Conservation (phyloP, 2,329 filamentous ascomycete species). For the Westerdykella sp. region DNA sequence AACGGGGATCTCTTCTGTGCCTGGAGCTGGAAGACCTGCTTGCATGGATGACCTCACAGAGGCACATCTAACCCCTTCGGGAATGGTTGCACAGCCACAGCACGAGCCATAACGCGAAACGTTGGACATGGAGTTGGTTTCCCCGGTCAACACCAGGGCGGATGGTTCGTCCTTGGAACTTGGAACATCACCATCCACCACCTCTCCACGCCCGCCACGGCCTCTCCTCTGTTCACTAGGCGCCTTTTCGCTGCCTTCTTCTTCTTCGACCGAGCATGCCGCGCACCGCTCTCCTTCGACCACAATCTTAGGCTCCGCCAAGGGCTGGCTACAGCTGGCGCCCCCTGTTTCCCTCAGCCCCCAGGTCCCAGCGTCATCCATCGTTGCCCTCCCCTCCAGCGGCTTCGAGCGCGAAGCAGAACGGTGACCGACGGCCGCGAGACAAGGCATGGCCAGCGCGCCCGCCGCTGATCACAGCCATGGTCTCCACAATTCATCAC, state of each 20-base stretch:
- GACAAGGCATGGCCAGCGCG: conserved; percentile 23
- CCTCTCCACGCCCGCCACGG: too few relatives aligned
- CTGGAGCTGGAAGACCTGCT: neutral
- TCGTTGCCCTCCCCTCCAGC: neutral
- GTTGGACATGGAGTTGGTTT: too few relatives aligned
- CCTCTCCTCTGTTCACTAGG: too few relatives aligned
- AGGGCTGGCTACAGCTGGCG: conserved; percentile 8
- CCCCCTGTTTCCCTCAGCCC: neutral
- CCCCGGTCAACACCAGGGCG: too few relatives aligned
- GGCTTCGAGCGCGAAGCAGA: neutral
- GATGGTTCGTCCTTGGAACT: too few relatives aligned
- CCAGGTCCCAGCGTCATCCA: neutral
- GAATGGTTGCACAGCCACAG: too few relatives aligned
- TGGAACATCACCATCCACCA: too few relatives aligned
- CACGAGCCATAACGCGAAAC: too few relatives aligned
- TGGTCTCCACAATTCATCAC: conserved; percentile 7
- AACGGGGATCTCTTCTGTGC: neutral
- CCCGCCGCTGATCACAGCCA: conserved; percentile 28
- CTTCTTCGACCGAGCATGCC: too few relatives aligned
- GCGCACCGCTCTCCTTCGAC: neutral
- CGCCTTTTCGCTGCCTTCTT: too few relatives aligned
- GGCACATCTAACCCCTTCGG: too few relatives aligned
- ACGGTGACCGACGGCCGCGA: conserved; percentile 10
- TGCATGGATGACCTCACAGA: too few relatives aligned
- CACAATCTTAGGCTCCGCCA: conserved; percentile 12